phyloP scores from a whole-genome alignment of 2,329 filamentous ascomycete genomes.

The Colletotrichum agaves region DNA sequence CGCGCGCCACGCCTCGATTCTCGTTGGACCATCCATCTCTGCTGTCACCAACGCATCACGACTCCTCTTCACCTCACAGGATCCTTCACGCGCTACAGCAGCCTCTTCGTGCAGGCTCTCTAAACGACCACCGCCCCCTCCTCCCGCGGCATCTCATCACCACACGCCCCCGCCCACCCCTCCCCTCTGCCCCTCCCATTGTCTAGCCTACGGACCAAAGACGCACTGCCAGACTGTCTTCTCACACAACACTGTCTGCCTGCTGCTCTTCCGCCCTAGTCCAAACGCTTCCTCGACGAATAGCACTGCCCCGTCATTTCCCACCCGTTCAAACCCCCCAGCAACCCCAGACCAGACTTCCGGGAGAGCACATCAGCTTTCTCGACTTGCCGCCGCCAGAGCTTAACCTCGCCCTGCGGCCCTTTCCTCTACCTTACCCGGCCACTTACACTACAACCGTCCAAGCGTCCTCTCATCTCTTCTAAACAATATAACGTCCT shows the following conservation, averaged over 20 bases:
- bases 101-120: conserved; percentile 20
- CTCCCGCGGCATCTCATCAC: conserved; percentile 25
- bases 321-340: conserved; percentile 34
- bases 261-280: conserved; percentile 31
- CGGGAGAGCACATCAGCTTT: conserved; percentile 29
- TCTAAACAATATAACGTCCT: conserved; percentile 49
- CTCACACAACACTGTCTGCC: no score
- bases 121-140: conserved; percentile 4
- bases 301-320: conserved; percentile 32
- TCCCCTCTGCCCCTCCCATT: conserved; percentile 30
- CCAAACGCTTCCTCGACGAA: conserved; percentile 29
- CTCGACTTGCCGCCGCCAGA: conserved; percentile 37
- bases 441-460: conserved; percentile 37
- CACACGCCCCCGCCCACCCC: conserved; percentile 28
- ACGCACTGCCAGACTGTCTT: conserved; percentile 17
- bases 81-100: conserved; percentile 37
- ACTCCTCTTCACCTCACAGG: conserved; percentile 35
- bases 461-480: conserved; percentile 47
- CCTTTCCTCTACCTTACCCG: conserved; percentile 14
- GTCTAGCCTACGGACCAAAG: conserved; percentile 25
- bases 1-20: conserved; percentile 36
- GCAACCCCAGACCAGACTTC: conserved; percentile 37
- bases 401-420: conserved; percentile 35
- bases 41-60: conserved; percentile 33
- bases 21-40: conserved; percentile 33